Evolutionary conservation across 164 flowering plant genomes (phyloP), one percentile per base, ranked within the genome.

Genomic region (Nymphaea thermarum): DNA sequence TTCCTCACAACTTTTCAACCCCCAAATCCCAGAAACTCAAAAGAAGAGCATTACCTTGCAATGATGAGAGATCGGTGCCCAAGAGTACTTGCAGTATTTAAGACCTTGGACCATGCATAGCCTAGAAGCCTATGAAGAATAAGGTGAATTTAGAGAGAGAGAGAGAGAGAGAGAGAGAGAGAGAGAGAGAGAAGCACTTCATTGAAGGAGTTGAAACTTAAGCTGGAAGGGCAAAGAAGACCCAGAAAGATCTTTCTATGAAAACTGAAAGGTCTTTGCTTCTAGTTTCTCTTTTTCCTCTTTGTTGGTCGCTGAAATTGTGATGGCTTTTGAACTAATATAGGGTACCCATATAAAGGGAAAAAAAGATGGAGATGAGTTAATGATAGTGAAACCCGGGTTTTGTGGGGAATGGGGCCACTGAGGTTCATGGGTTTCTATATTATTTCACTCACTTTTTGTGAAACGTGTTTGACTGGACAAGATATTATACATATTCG

Each of bases 381-480:
- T 51, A 51, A 15, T 51, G 12, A 51, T 5, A 51, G 57, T 51
- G 57, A 51, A 51, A 51, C 57, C 57, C 57, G 57, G 57, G 57
- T 51, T 51, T 51, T 51, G 15, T 51, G 57, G 15, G 14, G 57
- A 51, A 15, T 51, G 57, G 57, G 57, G 14, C 57, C 57, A 51
- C 57, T 51, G 12, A 3, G 14, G 57, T 51, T 51, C 14, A 51
- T 51, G 57, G 57, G 59, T 70, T 68, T 71, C 74, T 66, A 67
- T 61, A 44, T 70, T 67, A 64, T 43, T 14, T 4, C 36, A 25
- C 36, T 25, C 36, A 25, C 36, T 25, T 25, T 25, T 25, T 25
- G 14, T 51, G 77, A 82, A 75, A 77, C 85, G 85, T 82, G 76
- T 74, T 77, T 77, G 79, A 77, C 83, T 71, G 71, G 42, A 64